Evolutionary conservation across 768 basidiomycete genomes (phyloP).

Genomic region (Mycena rebaudengoi): DNA sequence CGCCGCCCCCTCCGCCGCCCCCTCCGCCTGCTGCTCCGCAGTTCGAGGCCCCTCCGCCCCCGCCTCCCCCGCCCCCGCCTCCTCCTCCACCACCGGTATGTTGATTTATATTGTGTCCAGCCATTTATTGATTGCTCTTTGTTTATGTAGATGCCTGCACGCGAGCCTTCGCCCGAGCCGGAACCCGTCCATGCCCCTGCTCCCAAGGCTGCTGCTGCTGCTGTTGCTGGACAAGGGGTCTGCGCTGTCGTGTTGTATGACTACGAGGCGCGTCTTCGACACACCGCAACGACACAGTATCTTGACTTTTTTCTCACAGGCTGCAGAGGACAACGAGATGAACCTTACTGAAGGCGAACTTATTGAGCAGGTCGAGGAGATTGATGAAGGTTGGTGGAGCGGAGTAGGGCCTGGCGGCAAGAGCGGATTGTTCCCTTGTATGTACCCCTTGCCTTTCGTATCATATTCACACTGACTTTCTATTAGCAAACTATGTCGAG

Average conservation of each 20-base stretch:
- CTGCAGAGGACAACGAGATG: constrained; percentile 90
- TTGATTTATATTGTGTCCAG: not conserved
- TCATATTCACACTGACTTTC: not conserved
- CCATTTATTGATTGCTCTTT: not conserved
- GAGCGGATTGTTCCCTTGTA: constrained; percentile 87
- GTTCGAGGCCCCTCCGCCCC: constrained; percentile 46
- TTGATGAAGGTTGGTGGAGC: constrained; percentile 94
- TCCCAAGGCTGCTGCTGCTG: constrained; percentile 39
- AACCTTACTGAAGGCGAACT: constrained; percentile 80
- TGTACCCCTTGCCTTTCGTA: constrained; percentile 29
- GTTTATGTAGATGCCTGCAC: constrained; percentile 27
- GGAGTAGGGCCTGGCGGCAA: constrained; percentile 78
- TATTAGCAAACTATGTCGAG: constrained; percentile 87
- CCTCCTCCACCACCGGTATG: constrained; percentile 38
- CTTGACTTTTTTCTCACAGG: constrained; percentile 50
- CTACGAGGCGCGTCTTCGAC: constrained; percentile 64
- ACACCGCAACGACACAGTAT: not conserved
- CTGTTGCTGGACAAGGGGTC: constrained; percentile 55
- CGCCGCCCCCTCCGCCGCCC: constrained; percentile 54
- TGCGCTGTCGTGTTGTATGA: constrained; percentile 82
- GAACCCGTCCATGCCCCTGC: constrained; percentile 27
- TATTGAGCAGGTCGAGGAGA: constrained; percentile 82
- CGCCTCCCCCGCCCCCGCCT: constrained; percentile 49
- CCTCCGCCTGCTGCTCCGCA: constrained; percentile 46
- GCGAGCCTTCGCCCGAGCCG: constrained; percentile 27